Evolutionary conservation across 2,329 filamentous ascomycete species (phyloP), one percentile per base, ranked within the genome.

Genomic region (Fusarium continuum): DNA sequence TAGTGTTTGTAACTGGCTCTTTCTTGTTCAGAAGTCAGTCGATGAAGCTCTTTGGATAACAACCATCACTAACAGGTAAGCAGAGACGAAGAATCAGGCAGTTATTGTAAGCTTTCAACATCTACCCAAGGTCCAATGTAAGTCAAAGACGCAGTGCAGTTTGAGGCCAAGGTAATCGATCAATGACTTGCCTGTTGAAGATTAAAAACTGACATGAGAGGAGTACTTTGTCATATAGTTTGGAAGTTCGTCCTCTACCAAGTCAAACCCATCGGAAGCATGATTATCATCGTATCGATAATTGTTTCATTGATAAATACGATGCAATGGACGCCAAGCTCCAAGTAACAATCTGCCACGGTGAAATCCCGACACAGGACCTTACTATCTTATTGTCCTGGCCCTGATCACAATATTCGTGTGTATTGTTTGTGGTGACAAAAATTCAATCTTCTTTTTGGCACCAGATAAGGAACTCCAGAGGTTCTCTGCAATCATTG

Each of bases 11-110:
- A n/a, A n/a, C n/a, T n/a, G n/a, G n/a, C n/a, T n/a, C n/a, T n/a
- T n/a, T n/a, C n/a, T n/a, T n/a, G n/a, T n/a, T n/a, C n/a, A n/a
- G n/a, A n/a, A n/a, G n/a, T n/a, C n/a, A n/a, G n/a, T n/a, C n/a
- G 67, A 90, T 85, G 69, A 89, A 89, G 77, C 84, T 88, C 72
- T 86, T 85, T 26, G 82, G 75, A 75, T 89, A 83, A 32, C 89
- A 79, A 76, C 89, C 85, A 72, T 88, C 85, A 65, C 84, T 85
- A 65, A 89, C 85, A 34, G 88, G 87, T 86, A 89, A 89, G 67
- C 88, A 86, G 53, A 90, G 80, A 56, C 88, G 85, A 56, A 90
- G 82, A 71, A 89, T 84, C 55, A 90, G 80, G 71, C 78, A 80
- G 75, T 88, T 87, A 51, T 75, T 78, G 76, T 88, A 89, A 71